Base-by-base conservation (phyloP, 306 rosid species). In the Prunus salicina region DNA sequence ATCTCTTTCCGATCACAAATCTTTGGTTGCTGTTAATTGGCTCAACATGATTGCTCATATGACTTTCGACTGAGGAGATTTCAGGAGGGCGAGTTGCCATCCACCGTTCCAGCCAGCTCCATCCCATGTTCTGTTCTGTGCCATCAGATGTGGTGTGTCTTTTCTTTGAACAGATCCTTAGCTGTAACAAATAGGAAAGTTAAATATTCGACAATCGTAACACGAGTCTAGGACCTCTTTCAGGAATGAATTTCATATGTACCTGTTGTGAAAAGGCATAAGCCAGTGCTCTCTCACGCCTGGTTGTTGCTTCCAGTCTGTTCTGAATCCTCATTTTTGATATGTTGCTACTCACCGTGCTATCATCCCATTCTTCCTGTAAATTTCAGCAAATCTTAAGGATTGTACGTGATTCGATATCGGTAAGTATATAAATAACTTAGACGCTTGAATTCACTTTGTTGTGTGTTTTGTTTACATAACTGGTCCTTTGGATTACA, bases 91-190 rank as follows among this genome's bases (percentile, higher is more conserved):
- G 90, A 12, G 98, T 94, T 34, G 98, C 97, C 98, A 94, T 94
- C 98, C 98, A 94, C 64, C 98, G 78, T 56, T 94, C 98, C 20
- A 94, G 91, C 98, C 98, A 94, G 81, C 93, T 94, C 98, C 98
- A 94, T 60, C 97, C 87, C 92, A 90, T 86, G 75, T 86, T 88
- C 56, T 91, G 77, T 58, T 90, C 97, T 70, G 50, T 75, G 76
- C 65, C 85, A 30, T 73, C 78, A 24, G 78, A 83, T 80, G 83
- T 87, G 41, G 75, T 25, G 50, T 80, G 71, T 70, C 83, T 87
- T 84, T 88, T 90, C 87, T 86, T 91, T 12, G 97, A 87, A 73
- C 98, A 91, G 69, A 94, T 87, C 75, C 97, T 51, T 46, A 91
- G 86, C 98, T 93, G 74, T 67, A 79, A 34, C 4, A 79, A 75